These are phyloP conservation scores for Fonsecaea nubica DNA, from an alignment of 2,329 filamentous ascomycete species.

Conservation along the genomic window DNA sequence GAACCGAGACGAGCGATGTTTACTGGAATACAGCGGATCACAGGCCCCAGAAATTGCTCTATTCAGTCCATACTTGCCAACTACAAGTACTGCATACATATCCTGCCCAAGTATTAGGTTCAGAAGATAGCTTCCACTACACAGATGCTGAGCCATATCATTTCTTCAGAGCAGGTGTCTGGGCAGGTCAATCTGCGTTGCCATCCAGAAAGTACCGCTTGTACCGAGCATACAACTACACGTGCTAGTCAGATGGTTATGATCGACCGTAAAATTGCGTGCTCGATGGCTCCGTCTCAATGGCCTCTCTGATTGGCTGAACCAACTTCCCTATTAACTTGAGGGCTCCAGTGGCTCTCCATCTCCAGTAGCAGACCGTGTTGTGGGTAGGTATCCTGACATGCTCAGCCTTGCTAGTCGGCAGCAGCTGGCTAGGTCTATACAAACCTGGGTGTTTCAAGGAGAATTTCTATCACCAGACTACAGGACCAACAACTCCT, in stretches of 20 bases:
- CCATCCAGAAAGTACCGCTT: too few species aligned
- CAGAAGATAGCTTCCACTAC: not conserved
- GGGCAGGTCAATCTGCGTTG: not conserved
- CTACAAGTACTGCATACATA: too few species aligned
- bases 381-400: slow-evolving; percentile 25
- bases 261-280: slow-evolving; percentile 20
- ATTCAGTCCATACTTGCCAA: too few species aligned
- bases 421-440: not conserved
- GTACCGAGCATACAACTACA: not conserved
- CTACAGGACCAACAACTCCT: not conserved
- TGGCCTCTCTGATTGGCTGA: slow-evolving; percentile 12
- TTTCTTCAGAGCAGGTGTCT: too few species aligned
- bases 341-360: not conserved
- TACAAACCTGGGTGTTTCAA: not conserved
- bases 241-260: not conserved
- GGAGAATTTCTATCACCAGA: slow-evolving; percentile 4
- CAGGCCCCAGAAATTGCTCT: not conserved
- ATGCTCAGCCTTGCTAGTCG: slow-evolving; percentile 29
- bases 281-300: slow-evolving; percentile 1
- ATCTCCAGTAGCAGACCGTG: slow-evolving; percentile 14
- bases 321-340: not conserved
- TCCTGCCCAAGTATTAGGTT: too few species aligned
- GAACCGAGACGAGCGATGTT: not conserved
- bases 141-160: too few species aligned
- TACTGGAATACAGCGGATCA: not conserved